These are phyloP conservation scores for Arabis hirsuta DNA, from an alignment of 345 rosid species.

Conservation along the genomic window DNA sequence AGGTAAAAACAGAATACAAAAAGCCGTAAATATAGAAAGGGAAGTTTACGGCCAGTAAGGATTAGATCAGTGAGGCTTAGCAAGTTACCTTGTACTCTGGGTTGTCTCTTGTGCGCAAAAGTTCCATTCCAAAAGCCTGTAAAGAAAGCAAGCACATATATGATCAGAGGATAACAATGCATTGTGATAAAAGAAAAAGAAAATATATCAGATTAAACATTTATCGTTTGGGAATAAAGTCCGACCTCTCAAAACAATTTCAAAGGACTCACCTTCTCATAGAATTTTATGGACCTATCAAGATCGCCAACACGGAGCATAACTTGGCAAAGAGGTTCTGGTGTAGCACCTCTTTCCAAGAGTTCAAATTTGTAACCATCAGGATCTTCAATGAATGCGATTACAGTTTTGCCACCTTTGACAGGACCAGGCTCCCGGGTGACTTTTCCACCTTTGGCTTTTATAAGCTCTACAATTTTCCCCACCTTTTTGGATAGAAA, in stretches of 20 bases:
- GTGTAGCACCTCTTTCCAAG: constrained; percentile 95
- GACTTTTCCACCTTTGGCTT: constrained; percentile 92
- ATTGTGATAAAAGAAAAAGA: constrained; percentile 10
- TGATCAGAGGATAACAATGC: constrained; percentile 22
- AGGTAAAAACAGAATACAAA: background rate
- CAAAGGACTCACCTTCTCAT: constrained; percentile 72
- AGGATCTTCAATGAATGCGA: constrained; percentile 95
- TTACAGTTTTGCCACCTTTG: constrained; percentile 87
- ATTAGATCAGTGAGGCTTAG: background rate
- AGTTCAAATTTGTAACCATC: constrained; percentile 98
- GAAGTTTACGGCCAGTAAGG: background rate
- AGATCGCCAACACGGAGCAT: constrained; percentile 99
- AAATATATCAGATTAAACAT: background rate
- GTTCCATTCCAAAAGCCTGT: constrained; percentile 99
- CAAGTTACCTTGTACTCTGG: constrained; percentile 87
- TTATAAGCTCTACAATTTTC: constrained; percentile 83
- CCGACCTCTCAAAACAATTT: background rate
- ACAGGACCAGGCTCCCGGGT: constrained; percentile 94
- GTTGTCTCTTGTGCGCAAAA: constrained; percentile 85
- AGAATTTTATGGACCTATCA: constrained; percentile 83
- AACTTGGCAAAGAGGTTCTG: constrained; percentile 98
- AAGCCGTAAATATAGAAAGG: background rate
- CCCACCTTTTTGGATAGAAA: constrained; percentile 53
- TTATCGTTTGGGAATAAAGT: too few species aligned
- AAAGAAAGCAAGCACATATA: constrained; percentile 26